These are phyloP conservation scores for Ilyonectria destructans DNA, from an alignment of 2,329 filamentous ascomycete genomes.

Conservation along the genomic window DNA sequence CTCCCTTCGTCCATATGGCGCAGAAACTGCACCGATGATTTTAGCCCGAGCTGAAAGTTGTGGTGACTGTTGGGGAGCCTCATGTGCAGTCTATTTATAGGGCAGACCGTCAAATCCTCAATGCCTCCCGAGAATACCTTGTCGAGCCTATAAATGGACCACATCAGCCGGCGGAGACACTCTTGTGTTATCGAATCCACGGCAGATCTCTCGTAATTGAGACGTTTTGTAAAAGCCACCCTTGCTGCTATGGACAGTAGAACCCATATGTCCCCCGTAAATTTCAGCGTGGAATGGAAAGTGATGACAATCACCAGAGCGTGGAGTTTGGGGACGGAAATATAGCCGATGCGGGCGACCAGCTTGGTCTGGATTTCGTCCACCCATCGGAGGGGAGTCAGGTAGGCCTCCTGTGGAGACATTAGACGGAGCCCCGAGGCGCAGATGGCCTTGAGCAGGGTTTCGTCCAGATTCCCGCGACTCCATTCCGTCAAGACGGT, in stretches of 20 bases:
- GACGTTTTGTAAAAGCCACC: conserved; percentile 45
- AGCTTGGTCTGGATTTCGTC: conserved; percentile 38
- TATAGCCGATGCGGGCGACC: conserved; percentile 20
- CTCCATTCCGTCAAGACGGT: conserved; percentile 47
- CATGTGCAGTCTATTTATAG: conserved; percentile 43
- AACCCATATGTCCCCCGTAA: conserved; percentile 43
- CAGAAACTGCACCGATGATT: conserved; percentile 39
- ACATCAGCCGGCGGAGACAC: conserved; percentile 45
- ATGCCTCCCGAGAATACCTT: conserved; percentile 48
- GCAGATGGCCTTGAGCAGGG: conserved; percentile 42
- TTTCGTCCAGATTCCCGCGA: conserved; percentile 37
- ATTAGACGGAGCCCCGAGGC: conserved; percentile 31
- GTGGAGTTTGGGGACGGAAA: conserved; percentile 39
- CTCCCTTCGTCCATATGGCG: conserved; percentile 6
- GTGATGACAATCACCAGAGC: conserved; percentile 40
- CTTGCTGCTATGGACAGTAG: conserved; percentile 45
- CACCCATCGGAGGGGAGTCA: conserved; percentile 38
- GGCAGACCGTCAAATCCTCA: conserved; percentile 50
- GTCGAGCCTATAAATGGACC: conserved; percentile 48
- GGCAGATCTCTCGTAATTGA: conserved; percentile 46
- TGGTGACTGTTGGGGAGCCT: conserved; percentile 46
- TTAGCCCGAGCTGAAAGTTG: conserved; percentile 46
- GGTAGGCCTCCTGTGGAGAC: neutral
- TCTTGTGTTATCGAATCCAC: conserved; percentile 44
- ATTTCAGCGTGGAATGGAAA: conserved; percentile 33